phyloP scores from a whole-genome alignment of 106 monocot species.

The Apostasia shenzhenica region DNA sequence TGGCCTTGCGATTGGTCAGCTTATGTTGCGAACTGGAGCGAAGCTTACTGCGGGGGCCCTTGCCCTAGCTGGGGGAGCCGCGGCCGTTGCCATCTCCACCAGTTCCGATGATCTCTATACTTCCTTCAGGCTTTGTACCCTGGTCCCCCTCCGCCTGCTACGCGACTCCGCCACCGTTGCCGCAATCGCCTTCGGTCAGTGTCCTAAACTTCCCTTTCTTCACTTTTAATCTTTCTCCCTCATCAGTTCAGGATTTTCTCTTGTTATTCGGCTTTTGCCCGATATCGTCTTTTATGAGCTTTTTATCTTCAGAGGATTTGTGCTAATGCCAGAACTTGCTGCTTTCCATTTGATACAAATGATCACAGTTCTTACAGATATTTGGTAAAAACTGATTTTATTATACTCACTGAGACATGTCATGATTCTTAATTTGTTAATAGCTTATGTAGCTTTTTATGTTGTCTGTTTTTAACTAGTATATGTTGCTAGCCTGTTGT shows the following conservation, averaged over 20 bases:
- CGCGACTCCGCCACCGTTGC: constrained; percentile 73
- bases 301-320: too few relatives aligned
- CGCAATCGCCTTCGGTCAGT: constrained; percentile 60
- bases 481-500: too few relatives aligned
- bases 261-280: not conserved
- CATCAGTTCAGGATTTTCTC: not conserved
- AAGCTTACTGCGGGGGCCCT: constrained; percentile 20
- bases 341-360: not conserved
- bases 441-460: too few relatives aligned
- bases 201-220: not conserved
- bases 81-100: constrained; percentile 20
- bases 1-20: not conserved
- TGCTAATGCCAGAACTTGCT: not conserved
- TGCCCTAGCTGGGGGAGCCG: constrained; percentile 23
- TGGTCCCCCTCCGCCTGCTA: constrained; percentile 60
- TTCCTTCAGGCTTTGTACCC: constrained; percentile 62
- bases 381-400: too few relatives aligned
- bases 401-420: too few relatives aligned
- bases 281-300: too few relatives aligned
- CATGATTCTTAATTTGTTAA: too few relatives aligned
- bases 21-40: constrained; percentile 30
- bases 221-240: not conserved
- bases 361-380: too few relatives aligned
- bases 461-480: too few relatives aligned
- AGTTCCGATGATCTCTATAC: constrained; percentile 48